Base-by-base conservation (phyloP, 441 rosid species). In the Pelargonium fulgidum region DNA sequence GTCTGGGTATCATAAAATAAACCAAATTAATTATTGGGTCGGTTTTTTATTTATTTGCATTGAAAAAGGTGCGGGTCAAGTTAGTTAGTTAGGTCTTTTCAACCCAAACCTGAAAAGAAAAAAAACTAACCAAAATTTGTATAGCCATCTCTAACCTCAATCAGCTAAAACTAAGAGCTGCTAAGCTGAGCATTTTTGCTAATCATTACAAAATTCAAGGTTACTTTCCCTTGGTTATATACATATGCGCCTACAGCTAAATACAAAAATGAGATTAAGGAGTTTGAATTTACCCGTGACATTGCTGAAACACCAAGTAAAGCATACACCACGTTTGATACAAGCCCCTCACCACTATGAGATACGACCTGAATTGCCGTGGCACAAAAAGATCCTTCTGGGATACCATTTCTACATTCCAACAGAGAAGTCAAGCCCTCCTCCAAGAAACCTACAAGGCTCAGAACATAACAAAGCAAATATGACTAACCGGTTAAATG, bases 231-330 rank as follows among this genome's bases (percentile, higher is more conserved):
- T 52, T 14, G 20, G 17, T 52, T 3, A n/a, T 52, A 33, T 5
- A 50, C 1, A 20, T 52, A 14, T 14, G 20, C 6, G 4, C 1
- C 16, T 22, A 22, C 24, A 22, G 1, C 13, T 5, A 16, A 54
- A 52, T 14, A 52, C 10, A 22, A 16, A 56, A 1, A 7, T 19
- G 26, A 61, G 64, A 61, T 70, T 39, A 42, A 71, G 73, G 63
- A 63, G 24, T 33, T 14, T 26, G 66, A 16, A 68, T 68, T 80
- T 91, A 93, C 99, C 93, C 97, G 85, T 73, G 99, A 89, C 97
- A 93, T 89, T 73, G 99, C 97, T 66, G 97, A 93, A 72, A 91
- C 91, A 72, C 99, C 97, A 68, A 93, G 97, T 77, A 93, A 79
- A 78, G 96, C 97, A 85, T 93, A 93, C 68, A 91, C 81, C 66